phyloP scores from a whole-genome alignment of 305 asterid genomes.

The Fraxinus angustifolia region DNA sequence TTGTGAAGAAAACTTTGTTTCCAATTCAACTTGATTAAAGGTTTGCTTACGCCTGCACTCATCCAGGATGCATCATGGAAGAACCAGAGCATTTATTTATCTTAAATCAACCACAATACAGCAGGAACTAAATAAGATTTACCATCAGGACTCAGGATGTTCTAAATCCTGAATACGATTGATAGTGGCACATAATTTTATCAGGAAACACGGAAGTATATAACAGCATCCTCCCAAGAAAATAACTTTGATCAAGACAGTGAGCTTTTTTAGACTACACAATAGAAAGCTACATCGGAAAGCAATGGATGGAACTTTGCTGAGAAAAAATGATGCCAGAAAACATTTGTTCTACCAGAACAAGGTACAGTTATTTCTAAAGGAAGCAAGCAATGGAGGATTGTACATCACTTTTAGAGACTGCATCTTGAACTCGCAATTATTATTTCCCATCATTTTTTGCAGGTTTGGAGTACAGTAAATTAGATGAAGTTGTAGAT shows the following conservation, averaged over 20 bases:
- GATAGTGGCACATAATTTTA: neutral
- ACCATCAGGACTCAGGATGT: neutral
- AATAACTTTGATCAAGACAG: neutral
- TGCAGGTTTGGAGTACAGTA: conserved; percentile 18
- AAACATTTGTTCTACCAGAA: neutral
- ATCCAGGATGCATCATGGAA: neutral
- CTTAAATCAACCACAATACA: neutral
- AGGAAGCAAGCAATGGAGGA: neutral
- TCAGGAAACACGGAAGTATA: neutral
- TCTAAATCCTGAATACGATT: neutral
- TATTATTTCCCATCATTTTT: conserved; percentile 13
- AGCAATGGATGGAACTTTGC: neutral
- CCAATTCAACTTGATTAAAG: neutral
- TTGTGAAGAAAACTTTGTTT: neutral
- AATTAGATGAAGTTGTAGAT: conserved; percentile 12
- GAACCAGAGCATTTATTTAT: neutral
- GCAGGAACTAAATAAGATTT: neutral
- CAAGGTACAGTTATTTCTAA: neutral
- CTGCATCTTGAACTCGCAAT: conserved; percentile 21
- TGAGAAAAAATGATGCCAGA: conserved; percentile 9
- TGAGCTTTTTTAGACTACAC: neutral
- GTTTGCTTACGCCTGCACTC: neutral
- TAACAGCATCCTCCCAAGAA: neutral
- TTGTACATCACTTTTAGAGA: conserved; percentile 5
- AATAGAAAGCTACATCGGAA: neutral